Conservation (phyloP, 345 rosid species). For the Eucalyptus coolabah region DNA sequence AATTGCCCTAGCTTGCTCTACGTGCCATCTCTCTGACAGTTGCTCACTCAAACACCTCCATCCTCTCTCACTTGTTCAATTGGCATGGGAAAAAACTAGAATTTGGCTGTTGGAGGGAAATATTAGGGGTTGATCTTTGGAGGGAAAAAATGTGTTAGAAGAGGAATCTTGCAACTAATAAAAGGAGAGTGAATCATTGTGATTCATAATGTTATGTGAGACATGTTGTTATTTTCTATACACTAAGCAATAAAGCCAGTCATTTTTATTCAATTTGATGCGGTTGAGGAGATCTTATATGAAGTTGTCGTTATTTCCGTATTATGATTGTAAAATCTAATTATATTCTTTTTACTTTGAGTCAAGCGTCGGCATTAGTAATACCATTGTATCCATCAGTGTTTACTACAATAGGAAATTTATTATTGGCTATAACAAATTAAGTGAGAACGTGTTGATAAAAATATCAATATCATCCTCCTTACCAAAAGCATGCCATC, state of each 20-base stretch:
- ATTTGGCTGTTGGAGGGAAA: background rate
- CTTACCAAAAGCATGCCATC: background rate
- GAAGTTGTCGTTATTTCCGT: rapidly evolving
- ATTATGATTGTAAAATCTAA: no score
- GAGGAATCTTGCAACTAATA: background rate
- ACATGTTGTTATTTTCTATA: no score
- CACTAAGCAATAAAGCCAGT: rapidly evolving
- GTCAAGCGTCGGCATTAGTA: rapidly evolving
- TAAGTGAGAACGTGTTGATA: background rate
- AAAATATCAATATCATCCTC: background rate
- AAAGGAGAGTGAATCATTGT: background rate
- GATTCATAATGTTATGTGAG: background rate
- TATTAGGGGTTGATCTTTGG: background rate
- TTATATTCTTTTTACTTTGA: no score
- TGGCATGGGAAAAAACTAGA: background rate
- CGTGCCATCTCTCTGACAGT: no score
- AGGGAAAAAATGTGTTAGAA: background rate
- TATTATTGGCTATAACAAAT: background rate
- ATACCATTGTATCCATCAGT: rapidly evolving
- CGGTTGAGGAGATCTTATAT: rapidly evolving
- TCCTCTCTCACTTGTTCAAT: background rate
- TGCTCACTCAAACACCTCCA: no score
- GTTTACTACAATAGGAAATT: rapidly evolving
- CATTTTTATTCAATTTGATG: background rate
- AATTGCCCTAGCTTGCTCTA: no score